Evolutionary conservation across 2,329 filamentous ascomycete species (phyloP), one percentile per base, ranked within the genome.

Genomic region (Bipolaris cookei): DNA sequence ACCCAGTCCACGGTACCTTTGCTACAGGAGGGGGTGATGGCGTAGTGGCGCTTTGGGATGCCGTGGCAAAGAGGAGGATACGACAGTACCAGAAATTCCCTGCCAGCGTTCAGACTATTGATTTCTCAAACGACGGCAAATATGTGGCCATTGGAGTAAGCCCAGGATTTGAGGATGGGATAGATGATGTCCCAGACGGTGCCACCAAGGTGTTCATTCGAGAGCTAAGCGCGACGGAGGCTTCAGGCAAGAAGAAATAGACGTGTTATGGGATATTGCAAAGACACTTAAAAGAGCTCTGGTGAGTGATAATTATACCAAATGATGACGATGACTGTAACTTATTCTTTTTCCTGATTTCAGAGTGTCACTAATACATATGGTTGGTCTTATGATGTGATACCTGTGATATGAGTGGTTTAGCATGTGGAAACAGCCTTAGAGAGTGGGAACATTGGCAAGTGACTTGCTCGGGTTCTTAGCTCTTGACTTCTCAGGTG

Each of bases 11-110:
- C 62, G 91, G 91, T 59, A 96, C 92, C 0, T 97, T 97, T 76
- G 93, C 92, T 0, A 92, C 89, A 11, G 93, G 91, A 25, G 93
- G 93, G 42, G 93, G 92, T 28, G 93, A 97, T 72, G 91, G 92
- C 34, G 90, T 93, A 7, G 92, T 97, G n/a, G 91, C 91, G 4
- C 79, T 97, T 41, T 97, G 93, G 93, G 93, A 97, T 74, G 92
- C 90, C 8, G 88, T 92, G 68, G 90, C 91, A 54, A 97, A 97
- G 86, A 84, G 92, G 69, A 86, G 93, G 74, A 90, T 97, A 76
- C 86, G 91, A 72, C 91, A 96, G 74, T 97, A 97, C 76, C 91
- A 92, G 69, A 90, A 90, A 71, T 92, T 93, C 56, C 84, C 88
- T 14, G 87, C 92, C 41, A 92, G 88, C 69, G 86, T 97, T 6